Base-by-base conservation (phyloP, 169 alveolate species). In the Cryptosporidium viatorum region DNA sequence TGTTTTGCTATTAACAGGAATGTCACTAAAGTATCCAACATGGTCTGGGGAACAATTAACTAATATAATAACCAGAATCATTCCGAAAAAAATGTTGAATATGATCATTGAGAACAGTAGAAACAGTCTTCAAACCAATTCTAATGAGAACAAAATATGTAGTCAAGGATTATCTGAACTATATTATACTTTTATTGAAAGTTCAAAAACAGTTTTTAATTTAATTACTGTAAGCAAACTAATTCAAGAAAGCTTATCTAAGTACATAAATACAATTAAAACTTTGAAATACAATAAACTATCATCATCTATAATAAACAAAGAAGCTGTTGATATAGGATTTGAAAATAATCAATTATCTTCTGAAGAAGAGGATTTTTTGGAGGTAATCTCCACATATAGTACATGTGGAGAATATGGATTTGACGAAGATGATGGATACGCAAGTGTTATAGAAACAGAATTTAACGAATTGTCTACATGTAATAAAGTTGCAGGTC, bases 21-120 rank as follows among this genome's bases (percentile, higher is more conserved):
- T 80, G 89, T 80, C 89, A n/a, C 14, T 80, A 62, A 80, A 80
- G 37, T 80, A 80, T 48, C 89, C 89, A 29, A 80, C 89, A 4
- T 80, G 89, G 89, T 80, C 89, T 33, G 89, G 89, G 14, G 73
- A 80, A 16, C 89, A 80, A 29, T 65, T 80, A 31, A 43, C 75
- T 45, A 62, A 62, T 80, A 80, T 80, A 33, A 80, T 80, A 45
- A 39, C 73, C n/a, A 80, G 89, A 62, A 45, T 80, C 8, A 35
- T 60, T 26, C 89, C 89, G 21, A 65, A 80, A 62, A 80, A 65
- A 31, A 67, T 43, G 16, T 43, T 80, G 2, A 41, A 41, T 62
- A 2, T 29, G 8, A 48, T 62, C 16, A 59, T 37, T 45, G 73
- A 43, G 29, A 48, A 29, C 26, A 6, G 29, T 59, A 29, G 35